Percentiles rank a stretch among this genome's conserved stretches.
Evolutionary conservation across 2,329 filamentous ascomycete genomes (phyloP).

Genomic region (Nannizzia gypsea): DNA sequence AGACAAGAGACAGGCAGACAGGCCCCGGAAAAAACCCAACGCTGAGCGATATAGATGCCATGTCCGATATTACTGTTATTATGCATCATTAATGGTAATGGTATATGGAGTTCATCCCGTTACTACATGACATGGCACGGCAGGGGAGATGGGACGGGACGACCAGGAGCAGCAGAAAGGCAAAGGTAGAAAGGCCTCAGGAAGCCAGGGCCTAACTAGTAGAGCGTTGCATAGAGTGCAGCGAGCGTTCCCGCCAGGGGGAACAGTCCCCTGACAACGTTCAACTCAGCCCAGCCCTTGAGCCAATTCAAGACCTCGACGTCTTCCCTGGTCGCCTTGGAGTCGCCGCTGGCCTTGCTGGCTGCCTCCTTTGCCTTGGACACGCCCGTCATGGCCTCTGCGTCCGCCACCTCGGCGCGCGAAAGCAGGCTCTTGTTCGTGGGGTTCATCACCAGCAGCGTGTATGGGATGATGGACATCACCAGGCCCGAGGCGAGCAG

Average conservation of each 20-base stretch:
- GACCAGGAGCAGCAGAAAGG: no score
- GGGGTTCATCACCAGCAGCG: conserved; percentile 19
- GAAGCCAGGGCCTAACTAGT: not conserved
- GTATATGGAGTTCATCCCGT: no score
- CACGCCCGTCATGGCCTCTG: conserved; percentile 14
- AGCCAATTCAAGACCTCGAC: conserved; percentile 13
- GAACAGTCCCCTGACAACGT: conserved; percentile 10
- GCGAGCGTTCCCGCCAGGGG: conserved; percentile 10
- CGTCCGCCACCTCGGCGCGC: conserved; percentile 18
- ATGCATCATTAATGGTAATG: no score
- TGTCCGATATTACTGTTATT: not conserved
- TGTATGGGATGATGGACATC: conserved; percentile 26
- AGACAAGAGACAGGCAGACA: not conserved
- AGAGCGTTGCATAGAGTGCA: conserved; percentile 10
- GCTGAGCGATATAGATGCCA: not conserved
- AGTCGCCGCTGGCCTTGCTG: conserved; percentile 7
- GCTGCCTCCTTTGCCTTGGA: conserved; percentile 12
- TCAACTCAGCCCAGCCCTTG: conserved; percentile 13
- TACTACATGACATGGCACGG: not conserved
- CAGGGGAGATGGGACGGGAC: no score
- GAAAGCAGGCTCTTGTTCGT: conserved; percentile 22
- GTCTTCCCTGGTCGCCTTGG: conserved; percentile 12
- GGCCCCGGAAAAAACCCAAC: not conserved
- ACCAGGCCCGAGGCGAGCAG: conserved; percentile 21
- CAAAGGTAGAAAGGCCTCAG: no score